These are phyloP conservation scores for Naganishia vishniacii DNA, from an alignment of 768 basidiomycete genomes.

Conservation along the genomic window DNA sequence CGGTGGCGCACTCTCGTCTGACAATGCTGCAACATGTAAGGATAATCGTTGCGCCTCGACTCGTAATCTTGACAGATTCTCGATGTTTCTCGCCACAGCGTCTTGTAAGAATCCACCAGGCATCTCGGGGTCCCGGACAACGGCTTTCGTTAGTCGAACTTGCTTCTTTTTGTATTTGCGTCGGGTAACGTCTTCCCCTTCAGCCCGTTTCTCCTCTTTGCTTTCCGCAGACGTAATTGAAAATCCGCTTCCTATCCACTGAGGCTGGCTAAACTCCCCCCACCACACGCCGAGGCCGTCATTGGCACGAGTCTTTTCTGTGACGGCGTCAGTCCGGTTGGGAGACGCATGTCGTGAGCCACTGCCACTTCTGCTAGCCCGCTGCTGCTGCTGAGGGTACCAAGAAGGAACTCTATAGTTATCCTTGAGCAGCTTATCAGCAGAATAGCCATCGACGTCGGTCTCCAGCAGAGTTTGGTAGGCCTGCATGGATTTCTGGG, in stretches of 20 bases:
- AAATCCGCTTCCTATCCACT: slow-evolving; percentile 17
- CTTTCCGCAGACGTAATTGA: background rate
- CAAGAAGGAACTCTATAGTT: background rate
- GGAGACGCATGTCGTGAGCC: background rate
- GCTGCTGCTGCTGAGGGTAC: slow-evolving; percentile 13
- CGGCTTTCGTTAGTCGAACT: background rate
- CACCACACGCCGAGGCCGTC: slow-evolving; percentile 9
- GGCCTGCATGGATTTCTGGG: slow-evolving; percentile 7
- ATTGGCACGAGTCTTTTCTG: background rate
- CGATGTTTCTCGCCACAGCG: slow-evolving; percentile 16
- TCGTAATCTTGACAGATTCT: slow-evolving; percentile 7
- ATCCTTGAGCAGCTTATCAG: background rate
- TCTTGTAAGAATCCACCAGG: slow-evolving; percentile 11
- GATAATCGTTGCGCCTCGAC: slow-evolving; percentile 15
- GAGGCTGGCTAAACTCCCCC: slow-evolving; percentile 12
- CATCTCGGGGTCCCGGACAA: background rate
- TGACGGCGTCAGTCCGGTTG: background rate
- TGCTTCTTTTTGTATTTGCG: background rate
- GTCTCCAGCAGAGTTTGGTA: slow-evolving; percentile 6
- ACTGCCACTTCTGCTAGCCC: slow-evolving; percentile 15
- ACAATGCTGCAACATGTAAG: background rate
- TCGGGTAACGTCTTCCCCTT: background rate
- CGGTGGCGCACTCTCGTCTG: background rate
- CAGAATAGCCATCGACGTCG: background rate
- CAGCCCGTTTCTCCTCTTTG: background rate